Evolutionary conservation across 495 filamentous ascomycete species (phyloP), one percentile per base, ranked within the genome.

Genomic region (Penicillium roqueforti): DNA sequence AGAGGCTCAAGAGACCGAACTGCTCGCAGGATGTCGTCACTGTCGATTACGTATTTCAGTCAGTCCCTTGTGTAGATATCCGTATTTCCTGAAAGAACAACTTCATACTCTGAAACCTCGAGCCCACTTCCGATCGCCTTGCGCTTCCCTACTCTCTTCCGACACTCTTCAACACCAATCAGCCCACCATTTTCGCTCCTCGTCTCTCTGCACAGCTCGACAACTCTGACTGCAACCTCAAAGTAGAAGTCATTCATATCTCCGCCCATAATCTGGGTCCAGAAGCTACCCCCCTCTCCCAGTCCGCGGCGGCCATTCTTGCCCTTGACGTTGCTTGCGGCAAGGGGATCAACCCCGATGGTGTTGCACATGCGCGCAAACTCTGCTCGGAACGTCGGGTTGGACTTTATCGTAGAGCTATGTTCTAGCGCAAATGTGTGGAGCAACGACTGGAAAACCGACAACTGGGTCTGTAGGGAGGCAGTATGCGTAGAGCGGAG

Each of bases 211-310:
- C 93, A 98, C 0, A 97, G 83, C 71, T 97, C 93, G 7, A 98
- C 95, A 6, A 97, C 89, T 26, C 89, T 76, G 36, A 97, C 91
- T 0, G 89, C 95, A 42, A 98, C 80, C 73, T 95, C 92, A 68
- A 97, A 97, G 69, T 97, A 97, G 63, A 97, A 98, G 68, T 97
- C 95, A 68, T 96, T 96, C 57, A 97, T 92, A 60, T 83, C 89
- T 19, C 87, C 80, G 1, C 93, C 93, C 47, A 97, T 71, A 60
- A 96, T 83, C 75, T 96, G 92, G 13, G 90, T 88, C 93, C 93
- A 97, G 57, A 96, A 84, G 60, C 86, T 92, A 16, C 81, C 81
- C 40, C 67, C 62, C 67, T 76, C 63, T 66, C 73, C 65, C 51
- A 66, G 40, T 58, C 75, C 54, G 53, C 73, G 67, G 50, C 78